Percentiles rank a stretch among this genome's conserved stretches.
Evolutionary conservation across 2,329 filamentous ascomycete genomes (phyloP).

Genomic region (Clarireedia monteithiana): DNA sequence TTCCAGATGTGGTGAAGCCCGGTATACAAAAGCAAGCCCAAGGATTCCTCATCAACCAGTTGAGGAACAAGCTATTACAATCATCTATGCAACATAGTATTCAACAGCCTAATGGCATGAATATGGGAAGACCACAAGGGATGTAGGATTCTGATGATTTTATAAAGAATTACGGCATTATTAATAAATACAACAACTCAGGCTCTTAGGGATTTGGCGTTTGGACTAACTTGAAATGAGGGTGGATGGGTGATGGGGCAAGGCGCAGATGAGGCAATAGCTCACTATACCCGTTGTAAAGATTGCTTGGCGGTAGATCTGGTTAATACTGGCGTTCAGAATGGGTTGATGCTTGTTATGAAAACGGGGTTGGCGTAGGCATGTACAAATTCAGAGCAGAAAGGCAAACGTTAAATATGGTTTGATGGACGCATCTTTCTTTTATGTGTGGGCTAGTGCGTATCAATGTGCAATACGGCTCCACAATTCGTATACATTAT

Average conservation of each 20-base stretch:
- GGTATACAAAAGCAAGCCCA: neutral
- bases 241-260: neutral
- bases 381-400: neutral
- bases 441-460: too few species aligned
- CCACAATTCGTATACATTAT: neutral
- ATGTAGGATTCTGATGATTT: neutral
- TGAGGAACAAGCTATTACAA: neutral
- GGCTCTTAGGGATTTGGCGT: too few species aligned
- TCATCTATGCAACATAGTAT: slow-evolving; percentile 18
- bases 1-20: neutral
- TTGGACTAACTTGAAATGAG: too few species aligned
- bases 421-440: too few species aligned
- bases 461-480: too few species aligned
- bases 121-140: slow-evolving; percentile 17
- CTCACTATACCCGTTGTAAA: neutral
- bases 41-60: neutral
- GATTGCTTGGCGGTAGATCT: neutral
- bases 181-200: too few species aligned
- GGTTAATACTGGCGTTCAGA: neutral
- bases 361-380: neutral
- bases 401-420: too few species aligned
- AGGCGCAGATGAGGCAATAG: neutral
- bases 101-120: slow-evolving; percentile 26
- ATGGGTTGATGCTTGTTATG: neutral
- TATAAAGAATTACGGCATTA: too few species aligned